A percentile compares a stretch with the other conserved stretches of the same genome.
Evolutionary conservation across 2,329 filamentous ascomycete genomes (phyloP).

Genomic region (Diplodia corticola): DNA sequence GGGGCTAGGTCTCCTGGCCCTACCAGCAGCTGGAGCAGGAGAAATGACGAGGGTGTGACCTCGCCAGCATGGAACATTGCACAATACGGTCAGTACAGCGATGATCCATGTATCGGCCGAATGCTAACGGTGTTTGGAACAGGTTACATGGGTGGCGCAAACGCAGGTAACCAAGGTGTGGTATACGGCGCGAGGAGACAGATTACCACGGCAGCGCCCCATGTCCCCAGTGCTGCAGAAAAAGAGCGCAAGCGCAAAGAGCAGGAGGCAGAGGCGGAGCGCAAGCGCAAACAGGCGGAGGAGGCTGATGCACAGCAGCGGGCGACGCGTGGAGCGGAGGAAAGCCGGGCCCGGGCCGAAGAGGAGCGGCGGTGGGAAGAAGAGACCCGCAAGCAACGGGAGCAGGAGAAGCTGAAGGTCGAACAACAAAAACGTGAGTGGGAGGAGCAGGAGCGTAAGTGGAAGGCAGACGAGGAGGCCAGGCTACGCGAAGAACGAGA

Average conservation of each 20-base stretch:
- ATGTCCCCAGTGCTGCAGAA: constrained; percentile 78
- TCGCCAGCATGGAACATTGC: constrained; percentile 96
- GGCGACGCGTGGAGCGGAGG: constrained; percentile 58
- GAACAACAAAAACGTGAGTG: constrained; percentile 71
- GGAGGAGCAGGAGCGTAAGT: constrained; percentile 75
- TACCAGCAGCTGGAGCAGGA: constrained; percentile 92
- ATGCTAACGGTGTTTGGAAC: neutral
- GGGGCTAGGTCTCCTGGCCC: constrained; percentile 49
- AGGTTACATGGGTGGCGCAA: constrained; percentile 93
- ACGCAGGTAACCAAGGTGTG: constrained; percentile 91
- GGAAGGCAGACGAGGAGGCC: constrained; percentile 74
- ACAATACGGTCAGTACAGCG: constrained; percentile 65
- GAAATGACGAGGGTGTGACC: constrained; percentile 75
- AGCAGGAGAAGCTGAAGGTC: constrained; percentile 59
- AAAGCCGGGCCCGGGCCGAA: constrained; percentile 60
- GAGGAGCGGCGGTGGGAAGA: constrained; percentile 69
- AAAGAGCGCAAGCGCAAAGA: constrained; percentile 71
- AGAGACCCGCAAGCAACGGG: constrained; percentile 60
- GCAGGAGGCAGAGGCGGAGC: constrained; percentile 57
- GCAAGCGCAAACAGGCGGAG: constrained; percentile 51
- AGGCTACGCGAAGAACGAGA: constrained; percentile 72
- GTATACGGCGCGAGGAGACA: constrained; percentile 88
- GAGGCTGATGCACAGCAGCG: constrained; percentile 53
- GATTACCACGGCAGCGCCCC: constrained; percentile 80
- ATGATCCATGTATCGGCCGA: neutral